Evolutionary conservation across 2,329 filamentous ascomycete genomes (phyloP).

Genomic region (Neopestalotiopsis sp.): DNA sequence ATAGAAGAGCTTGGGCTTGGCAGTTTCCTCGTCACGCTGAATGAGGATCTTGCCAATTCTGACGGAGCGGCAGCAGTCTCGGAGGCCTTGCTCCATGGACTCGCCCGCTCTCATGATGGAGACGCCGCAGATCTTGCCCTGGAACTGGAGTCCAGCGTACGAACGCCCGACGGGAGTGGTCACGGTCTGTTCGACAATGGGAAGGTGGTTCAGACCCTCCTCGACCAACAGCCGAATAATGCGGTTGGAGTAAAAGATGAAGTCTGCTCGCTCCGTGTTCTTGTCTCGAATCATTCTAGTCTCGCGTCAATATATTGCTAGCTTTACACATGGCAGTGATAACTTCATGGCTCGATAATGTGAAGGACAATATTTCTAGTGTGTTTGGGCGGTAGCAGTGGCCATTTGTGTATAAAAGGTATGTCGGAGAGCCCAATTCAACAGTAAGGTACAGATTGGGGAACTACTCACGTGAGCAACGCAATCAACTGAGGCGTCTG

Average conservation of each 20-base stretch:
- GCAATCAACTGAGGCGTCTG: constrained; percentile 98
- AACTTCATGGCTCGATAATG: not conserved
- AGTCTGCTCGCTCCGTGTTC: constrained; percentile 88
- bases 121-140: constrained; percentile 98
- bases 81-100: constrained; percentile 95
- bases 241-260: constrained; percentile 98
- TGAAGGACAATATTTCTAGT: constrained; percentile 6
- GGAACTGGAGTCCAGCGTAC: constrained; percentile 91
- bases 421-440: constrained; percentile 1
- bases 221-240: constrained; percentile 97
- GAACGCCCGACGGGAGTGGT: constrained; percentile 88
- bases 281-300: constrained; percentile 92
- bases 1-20: constrained; percentile 92
- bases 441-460: constrained; percentile 18
- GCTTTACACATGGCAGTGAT: not conserved
- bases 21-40: constrained; percentile 94
- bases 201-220: constrained; percentile 95
- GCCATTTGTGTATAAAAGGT: not conserved
- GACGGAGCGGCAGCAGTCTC: constrained; percentile 97
- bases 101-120: constrained; percentile 98
- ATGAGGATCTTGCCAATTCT: constrained; percentile 98
- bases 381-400: too few species aligned
- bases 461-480: constrained; percentile 82
- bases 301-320: constrained; percentile 16
- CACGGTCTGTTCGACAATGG: constrained; percentile 85